phyloP scores from a whole-genome alignment of 139 green algal genomes.

The Chlamydomonas eustigma region DNA sequence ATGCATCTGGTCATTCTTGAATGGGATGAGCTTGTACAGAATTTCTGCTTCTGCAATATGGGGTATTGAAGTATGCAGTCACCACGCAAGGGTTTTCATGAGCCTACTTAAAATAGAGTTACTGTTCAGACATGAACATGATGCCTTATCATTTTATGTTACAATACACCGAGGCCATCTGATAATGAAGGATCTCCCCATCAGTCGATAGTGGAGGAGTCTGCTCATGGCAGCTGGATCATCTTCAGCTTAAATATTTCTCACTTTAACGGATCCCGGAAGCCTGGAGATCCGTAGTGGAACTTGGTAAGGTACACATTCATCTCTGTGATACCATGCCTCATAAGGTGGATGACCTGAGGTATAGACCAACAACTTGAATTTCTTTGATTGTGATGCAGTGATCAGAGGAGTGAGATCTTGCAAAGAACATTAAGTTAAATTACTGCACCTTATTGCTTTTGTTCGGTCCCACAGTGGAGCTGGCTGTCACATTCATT shows the following conservation, averaged over 20 bases:
- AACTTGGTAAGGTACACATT: conserved; percentile 5
- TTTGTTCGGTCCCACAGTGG: too few relatives aligned
- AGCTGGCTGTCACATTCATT: too few relatives aligned
- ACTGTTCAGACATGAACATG: background rate
- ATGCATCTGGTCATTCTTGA: background rate
- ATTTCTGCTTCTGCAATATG: background rate
- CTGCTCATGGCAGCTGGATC: background rate
- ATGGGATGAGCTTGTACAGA: background rate
- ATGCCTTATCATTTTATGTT: background rate
- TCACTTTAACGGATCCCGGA: conserved; percentile 11
- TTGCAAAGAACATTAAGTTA: too few relatives aligned
- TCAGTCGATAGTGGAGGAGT: background rate
- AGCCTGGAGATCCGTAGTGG: background rate
- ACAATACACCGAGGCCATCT: background rate
- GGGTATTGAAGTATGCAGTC: too few relatives aligned
- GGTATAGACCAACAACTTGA: too few relatives aligned
- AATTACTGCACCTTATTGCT: too few relatives aligned
- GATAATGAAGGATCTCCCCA: background rate
- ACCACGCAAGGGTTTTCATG: too few relatives aligned
- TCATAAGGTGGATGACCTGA: conserved; percentile 15
- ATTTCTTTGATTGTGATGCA: too few relatives aligned
- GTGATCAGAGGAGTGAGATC: too few relatives aligned
- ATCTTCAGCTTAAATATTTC: too few relatives aligned
- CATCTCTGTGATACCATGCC: conserved; percentile 18
- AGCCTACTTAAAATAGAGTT: background rate